Base-by-base conservation (phyloP, 306 rosid species). In the Fagus crenata region DNA sequence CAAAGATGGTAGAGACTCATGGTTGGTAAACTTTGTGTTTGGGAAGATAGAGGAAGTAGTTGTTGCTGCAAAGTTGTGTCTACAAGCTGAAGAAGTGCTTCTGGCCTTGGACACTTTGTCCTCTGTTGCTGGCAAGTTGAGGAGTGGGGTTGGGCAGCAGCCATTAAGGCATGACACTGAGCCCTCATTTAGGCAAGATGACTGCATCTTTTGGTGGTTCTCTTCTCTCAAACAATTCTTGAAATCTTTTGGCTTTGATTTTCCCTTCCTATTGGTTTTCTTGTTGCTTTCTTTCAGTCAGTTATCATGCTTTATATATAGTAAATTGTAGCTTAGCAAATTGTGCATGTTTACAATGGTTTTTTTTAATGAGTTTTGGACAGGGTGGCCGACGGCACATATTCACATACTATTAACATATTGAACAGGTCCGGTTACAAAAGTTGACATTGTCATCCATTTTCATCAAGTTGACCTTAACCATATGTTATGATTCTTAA, bases 1-100 rank as follows among this genome's bases (percentile, higher is more conserved):
- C 28, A 87, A 69, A 41, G 97, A 89, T 37, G 98, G 98, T 32
- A 95, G 90, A 77, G 87, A 85, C 83, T 92, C 98, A 73, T 87
- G 98, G 92, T 92, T 88, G 6, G 96, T 92, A 86, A 95, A 95
- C 3, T 82, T 87, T 8, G 86, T 79, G 35, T 85, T 86, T 32
- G 97, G 95, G 75, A 92, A 95, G 77, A 95, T 86, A 4, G 88
- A 83, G 53, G 97, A 73, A n/a, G 87, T 42, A 33, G 97, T 87
- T 6, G 84, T 74, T 12, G 79, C 83, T 4, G 87, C 91, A 55
- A 95, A 95, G 28, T 81, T 85, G 56, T 85, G 96, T 73, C 97
- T 90, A 37, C 88, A 87, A 72, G 86, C 89, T 0, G 96, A 67
- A 12, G 86, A 88, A 51, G 88, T 89, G 81, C 88, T 86, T 58